A percentile compares a stretch with the other conserved stretches of the same genome.
Conservation (phyloP, 2,329 filamentous ascomycete species). For the Coleophoma crateriformis region DNA sequence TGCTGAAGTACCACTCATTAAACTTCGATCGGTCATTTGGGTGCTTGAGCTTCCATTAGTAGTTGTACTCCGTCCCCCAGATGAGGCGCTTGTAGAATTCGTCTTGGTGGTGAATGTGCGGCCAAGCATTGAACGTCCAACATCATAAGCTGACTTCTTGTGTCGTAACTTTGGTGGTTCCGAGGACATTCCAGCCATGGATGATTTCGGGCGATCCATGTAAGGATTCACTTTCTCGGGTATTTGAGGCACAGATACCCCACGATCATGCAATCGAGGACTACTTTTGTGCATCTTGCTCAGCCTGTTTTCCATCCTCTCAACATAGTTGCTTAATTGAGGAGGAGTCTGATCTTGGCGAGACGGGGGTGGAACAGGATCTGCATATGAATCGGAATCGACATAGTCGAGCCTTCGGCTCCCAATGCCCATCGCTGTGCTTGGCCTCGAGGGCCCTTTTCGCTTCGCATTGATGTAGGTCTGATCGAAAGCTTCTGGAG, state of each 20-base stretch:
- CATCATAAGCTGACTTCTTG: conserved; percentile 74
- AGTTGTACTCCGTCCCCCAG: conserved; percentile 60
- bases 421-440: conserved; percentile 70
- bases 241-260: conserved; percentile 17
- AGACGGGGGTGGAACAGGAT: conserved; percentile 20
- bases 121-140: conserved; percentile 63
- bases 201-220: conserved; percentile 49
- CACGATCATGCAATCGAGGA: conserved; percentile 8
- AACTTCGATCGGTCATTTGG: conserved; percentile 71
- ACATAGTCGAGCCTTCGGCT: conserved; percentile 38
- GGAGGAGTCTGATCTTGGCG: conserved; percentile 53
- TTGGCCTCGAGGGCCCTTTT: conserved; percentile 44
- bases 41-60: conserved; percentile 65
- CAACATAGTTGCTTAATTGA: conserved; percentile 79
- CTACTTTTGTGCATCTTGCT: conserved; percentile 23
- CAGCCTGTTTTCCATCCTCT: conserved; percentile 84
- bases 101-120: conserved; percentile 88
- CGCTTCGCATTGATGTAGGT: conserved; percentile 24
- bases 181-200: conserved; percentile 38
- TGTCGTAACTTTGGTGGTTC: conserved; percentile 46
- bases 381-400: conserved; percentile 31
- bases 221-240: conserved; percentile 45
- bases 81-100: conserved; percentile 73
- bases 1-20: conserved; percentile 93
- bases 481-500: conserved; percentile 75